phyloP scores from a whole-genome alignment of 2,329 filamentous ascomycete species.

The Aspergillus clavatus region DNA sequence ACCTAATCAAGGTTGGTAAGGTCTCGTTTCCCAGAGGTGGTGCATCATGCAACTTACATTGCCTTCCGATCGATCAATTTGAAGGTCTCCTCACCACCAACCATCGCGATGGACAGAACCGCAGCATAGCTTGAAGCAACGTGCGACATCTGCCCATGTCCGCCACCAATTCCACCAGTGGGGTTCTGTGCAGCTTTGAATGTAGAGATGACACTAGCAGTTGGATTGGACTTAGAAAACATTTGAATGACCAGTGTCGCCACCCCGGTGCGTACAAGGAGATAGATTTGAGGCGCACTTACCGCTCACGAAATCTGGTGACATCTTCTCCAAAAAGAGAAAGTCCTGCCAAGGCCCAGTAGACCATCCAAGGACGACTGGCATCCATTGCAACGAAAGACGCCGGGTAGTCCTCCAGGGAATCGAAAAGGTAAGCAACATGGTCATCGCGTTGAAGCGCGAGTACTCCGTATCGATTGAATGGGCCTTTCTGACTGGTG shows the following conservation, averaged over 20 bases:
- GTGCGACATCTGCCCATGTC: slow-evolving; percentile 86
- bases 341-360: slow-evolving; percentile 81
- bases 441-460: slow-evolving; percentile 62
- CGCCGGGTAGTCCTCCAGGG: slow-evolving; percentile 58
- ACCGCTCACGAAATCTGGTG: slow-evolving; percentile 59
- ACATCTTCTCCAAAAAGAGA: slow-evolving; percentile 71
- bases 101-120: slow-evolving; percentile 70
- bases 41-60: slow-evolving; percentile 49
- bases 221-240: slow-evolving; percentile 9
- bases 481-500: slow-evolving; percentile 47
- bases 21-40: background rate
- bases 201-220: slow-evolving; percentile 60
- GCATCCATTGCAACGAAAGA: slow-evolving; percentile 74
- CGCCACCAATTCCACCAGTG: slow-evolving; percentile 83
- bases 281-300: slow-evolving; percentile 22
- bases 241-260: background rate
- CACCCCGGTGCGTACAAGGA: slow-evolving; percentile 1
- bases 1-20: slow-evolving; percentile 43
- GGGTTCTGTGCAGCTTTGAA: slow-evolving; percentile 76
- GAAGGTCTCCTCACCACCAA: slow-evolving; percentile 70
- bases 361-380: slow-evolving; percentile 87
- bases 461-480: slow-evolving; percentile 70
- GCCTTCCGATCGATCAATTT: slow-evolving; percentile 71
- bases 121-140: slow-evolving; percentile 84
- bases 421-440: slow-evolving; percentile 44